Evolutionary conservation across 257 asterid genomes (phyloP).

Genomic region (Forsythia viridissima): DNA sequence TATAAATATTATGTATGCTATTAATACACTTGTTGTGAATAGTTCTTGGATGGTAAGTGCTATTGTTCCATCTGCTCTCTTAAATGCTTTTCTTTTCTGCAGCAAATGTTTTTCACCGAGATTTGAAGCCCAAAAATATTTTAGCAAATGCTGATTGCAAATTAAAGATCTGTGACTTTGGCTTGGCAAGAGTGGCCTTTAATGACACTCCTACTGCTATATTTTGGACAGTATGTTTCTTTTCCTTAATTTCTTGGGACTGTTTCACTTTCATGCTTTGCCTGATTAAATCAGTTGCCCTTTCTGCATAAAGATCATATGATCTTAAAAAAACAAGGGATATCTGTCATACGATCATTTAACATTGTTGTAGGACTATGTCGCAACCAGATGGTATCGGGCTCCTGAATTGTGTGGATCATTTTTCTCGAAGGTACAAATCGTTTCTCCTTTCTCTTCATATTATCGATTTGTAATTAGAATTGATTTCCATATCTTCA

Average conservation of each 20-base stretch:
- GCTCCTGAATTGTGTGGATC: constrained; percentile 99
- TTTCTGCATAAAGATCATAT: constrained; percentile 19
- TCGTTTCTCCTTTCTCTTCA: background rate
- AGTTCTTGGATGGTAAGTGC: background rate
- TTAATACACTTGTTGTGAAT: background rate
- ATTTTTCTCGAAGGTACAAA: constrained; percentile 89
- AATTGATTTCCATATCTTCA: background rate
- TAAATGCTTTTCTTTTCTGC: constrained; percentile 29
- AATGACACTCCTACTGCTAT: constrained; percentile 91
- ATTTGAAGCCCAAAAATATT: constrained; percentile 82
- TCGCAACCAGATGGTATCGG: constrained; percentile 96
- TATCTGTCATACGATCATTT: constrained; percentile 11
- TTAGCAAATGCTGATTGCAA: constrained; percentile 93
- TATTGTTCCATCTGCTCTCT: constrained; percentile 11
- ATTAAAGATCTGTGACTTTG: constrained; percentile 85
- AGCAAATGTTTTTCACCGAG: constrained; percentile 91
- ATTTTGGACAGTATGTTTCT: constrained; percentile 82
- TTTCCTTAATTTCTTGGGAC: constrained; percentile 11
- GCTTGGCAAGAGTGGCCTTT: constrained; percentile 92
- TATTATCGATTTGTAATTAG: background rate
- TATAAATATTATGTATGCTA: background rate
- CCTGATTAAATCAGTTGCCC: background rate
- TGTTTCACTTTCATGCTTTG: background rate
- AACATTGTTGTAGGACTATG: constrained; percentile 68
- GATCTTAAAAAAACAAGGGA: background rate